Conservation (phyloP, 768 basidiomycete species). For the Rossbeevera mucosa region DNA sequence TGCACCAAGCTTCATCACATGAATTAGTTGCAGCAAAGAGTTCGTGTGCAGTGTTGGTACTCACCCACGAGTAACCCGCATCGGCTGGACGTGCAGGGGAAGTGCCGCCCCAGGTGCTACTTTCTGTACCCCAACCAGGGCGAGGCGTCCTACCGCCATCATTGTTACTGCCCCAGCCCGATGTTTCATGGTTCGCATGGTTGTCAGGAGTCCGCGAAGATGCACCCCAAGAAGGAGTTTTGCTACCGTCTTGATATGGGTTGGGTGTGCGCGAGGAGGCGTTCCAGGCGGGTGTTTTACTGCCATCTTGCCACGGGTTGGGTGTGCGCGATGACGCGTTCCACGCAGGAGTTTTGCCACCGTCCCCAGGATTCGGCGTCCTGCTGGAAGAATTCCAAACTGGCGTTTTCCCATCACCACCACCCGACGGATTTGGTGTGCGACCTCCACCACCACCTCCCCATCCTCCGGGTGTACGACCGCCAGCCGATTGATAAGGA, state of each 20-base stretch:
- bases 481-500: constrained; percentile 39
- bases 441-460: constrained; percentile 33
- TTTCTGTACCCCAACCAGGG: constrained; percentile 34
- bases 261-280: constrained; percentile 51
- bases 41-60: constrained; percentile 26
- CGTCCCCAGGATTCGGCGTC: constrained; percentile 64
- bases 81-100: constrained; percentile 33
- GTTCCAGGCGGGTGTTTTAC: constrained; percentile 51
- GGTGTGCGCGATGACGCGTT: constrained; percentile 48
- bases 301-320: constrained; percentile 45
- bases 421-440: constrained; percentile 68
- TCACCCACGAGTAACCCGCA: constrained; percentile 31
- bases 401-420: constrained; percentile 54
- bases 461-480: constrained; percentile 37
- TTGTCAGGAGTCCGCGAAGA: constrained; percentile 51
- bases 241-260: constrained; percentile 34
- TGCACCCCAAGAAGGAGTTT: constrained; percentile 16
- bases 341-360: constrained; percentile 69
- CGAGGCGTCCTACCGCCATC: constrained; percentile 50
- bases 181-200: constrained; percentile 29
- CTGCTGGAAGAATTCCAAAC: constrained; percentile 60
- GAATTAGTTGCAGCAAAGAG: constrained; percentile 12
- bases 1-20: constrained; percentile 24
- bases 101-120: constrained; percentile 26
- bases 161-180: constrained; percentile 29